Percentiles rank a stretch among this genome's conserved stretches.
phyloP scores from a whole-genome alignment of 495 filamentous ascomycete species.

The Recurvomyces mirabilis region DNA sequence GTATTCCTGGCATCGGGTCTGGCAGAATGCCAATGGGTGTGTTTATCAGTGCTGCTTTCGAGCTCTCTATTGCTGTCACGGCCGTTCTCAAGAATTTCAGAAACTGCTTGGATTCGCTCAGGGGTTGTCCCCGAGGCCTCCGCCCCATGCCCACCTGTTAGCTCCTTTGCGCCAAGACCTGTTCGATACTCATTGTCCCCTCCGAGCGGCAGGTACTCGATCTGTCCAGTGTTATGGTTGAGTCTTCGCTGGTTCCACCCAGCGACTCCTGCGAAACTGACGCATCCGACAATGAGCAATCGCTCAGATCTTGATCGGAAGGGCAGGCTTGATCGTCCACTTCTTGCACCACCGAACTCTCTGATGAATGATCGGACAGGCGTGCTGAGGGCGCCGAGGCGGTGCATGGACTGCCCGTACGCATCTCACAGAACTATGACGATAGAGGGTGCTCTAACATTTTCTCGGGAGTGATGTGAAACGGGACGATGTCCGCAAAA shows the following conservation, averaged over 20 bases:
- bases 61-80: background rate
- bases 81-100: too few relatives aligned
- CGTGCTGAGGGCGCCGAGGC: background rate
- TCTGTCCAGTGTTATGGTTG: background rate
- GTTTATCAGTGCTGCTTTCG: background rate
- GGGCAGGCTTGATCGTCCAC: background rate
- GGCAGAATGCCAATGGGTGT: too few relatives aligned
- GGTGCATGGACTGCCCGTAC: background rate
- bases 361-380: constrained; percentile 1
- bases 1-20: background rate
- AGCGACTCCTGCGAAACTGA: background rate
- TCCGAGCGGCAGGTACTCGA: background rate
- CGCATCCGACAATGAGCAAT: background rate
- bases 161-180: too few relatives aligned
- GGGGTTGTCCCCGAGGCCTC: too few relatives aligned
- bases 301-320: background rate
- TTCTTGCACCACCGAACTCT: too few relatives aligned
- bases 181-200: too few relatives aligned
- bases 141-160: too few relatives aligned
- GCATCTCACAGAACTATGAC: background rate
- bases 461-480: background rate
- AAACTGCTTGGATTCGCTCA: too few relatives aligned
- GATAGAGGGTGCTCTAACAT: background rate
- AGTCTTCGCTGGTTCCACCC: background rate
- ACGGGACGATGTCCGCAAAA: background rate